Percentiles rank a stretch among this genome's conserved stretches.
Evolutionary conservation across 768 basidiomycete species (phyloP).

Genomic region (Phlebiopsis flavidoalba): DNA sequence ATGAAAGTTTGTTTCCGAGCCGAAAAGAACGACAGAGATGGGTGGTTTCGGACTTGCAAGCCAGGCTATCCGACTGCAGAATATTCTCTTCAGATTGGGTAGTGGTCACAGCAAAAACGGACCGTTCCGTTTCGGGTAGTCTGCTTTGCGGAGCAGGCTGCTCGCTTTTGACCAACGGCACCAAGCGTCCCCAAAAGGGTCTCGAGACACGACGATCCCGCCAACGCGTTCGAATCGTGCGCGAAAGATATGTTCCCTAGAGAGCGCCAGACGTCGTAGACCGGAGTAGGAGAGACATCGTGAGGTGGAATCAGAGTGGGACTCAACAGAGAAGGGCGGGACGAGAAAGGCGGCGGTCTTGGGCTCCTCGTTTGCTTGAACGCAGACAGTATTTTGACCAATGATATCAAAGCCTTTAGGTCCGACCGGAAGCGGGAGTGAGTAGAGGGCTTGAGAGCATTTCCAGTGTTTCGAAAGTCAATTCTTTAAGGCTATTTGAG

Average conservation of each 20-base stretch:
- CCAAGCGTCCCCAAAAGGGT: neutral
- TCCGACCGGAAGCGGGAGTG: slow-evolving; percentile 25
- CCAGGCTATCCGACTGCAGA: too few relatives aligned
- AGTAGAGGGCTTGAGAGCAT: slow-evolving; percentile 39
- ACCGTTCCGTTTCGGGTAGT: too few relatives aligned
- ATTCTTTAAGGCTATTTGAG: slow-evolving; percentile 33
- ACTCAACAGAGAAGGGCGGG: slow-evolving; percentile 56
- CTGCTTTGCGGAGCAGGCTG: too few relatives aligned
- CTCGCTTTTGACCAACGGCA: neutral
- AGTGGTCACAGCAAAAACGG: too few relatives aligned
- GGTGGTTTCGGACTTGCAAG: neutral
- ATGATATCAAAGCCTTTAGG: slow-evolving; percentile 6
- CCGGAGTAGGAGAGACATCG: slow-evolving; percentile 11
- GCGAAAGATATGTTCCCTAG: slow-evolving; percentile 24
- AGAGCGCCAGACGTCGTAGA: slow-evolving; percentile 21
- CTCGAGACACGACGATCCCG: slow-evolving; percentile 28
- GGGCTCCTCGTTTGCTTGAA: slow-evolving; percentile 22
- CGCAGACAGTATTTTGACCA: slow-evolving; percentile 15
- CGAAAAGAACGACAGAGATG: slow-evolving; percentile 30
- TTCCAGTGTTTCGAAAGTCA: slow-evolving; percentile 28
- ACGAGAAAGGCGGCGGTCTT: slow-evolving; percentile 45
- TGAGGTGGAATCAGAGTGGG: slow-evolving; percentile 24
- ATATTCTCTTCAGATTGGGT: too few relatives aligned
- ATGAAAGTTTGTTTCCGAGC: slow-evolving; percentile 30
- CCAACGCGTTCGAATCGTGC: slow-evolving; percentile 28